phyloP scores from a whole-genome alignment of 768 basidiomycete species.

The Panus rudis region DNA sequence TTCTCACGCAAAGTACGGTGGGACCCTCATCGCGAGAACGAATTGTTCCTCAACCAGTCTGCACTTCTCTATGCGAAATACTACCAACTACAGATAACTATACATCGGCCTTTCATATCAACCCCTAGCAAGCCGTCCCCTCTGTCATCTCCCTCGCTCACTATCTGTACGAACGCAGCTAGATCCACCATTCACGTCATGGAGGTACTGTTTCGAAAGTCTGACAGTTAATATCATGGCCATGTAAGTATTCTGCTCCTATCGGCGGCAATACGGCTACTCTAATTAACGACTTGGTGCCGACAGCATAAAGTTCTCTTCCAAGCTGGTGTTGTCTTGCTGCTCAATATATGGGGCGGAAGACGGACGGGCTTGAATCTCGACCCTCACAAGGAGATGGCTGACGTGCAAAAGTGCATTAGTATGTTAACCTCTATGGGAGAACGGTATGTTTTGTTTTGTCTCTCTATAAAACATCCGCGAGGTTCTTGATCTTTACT shows the following conservation, averaged over 20 bases:
- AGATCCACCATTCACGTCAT: conserved; percentile 37
- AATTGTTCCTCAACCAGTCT: conserved; percentile 43
- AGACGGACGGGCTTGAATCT: conserved; percentile 37
- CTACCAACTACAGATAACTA: conserved; percentile 44
- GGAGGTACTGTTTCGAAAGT: conserved; percentile 4
- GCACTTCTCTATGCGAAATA: conserved; percentile 44
- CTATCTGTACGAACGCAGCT: conserved; percentile 49
- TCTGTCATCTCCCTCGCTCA: conserved; percentile 35
- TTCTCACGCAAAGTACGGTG: conserved; percentile 28
- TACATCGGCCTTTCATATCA: conserved; percentile 43
- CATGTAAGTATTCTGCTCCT: conserved; percentile 33
- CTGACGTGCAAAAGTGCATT: conserved; percentile 55
- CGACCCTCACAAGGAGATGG: conserved; percentile 46
- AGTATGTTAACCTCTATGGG: conserved; percentile 31
- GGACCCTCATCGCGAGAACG: conserved; percentile 30
- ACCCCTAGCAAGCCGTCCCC: conserved; percentile 21
- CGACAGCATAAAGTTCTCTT: conserved; percentile 18
- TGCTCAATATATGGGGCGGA: conserved; percentile 63
- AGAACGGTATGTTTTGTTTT: conserved; percentile 11
- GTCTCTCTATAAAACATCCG: too few relatives aligned
- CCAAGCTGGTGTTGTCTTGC: conserved; percentile 41
- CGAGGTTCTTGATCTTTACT: conserved; percentile 33
- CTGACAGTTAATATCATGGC: conserved; percentile 18
- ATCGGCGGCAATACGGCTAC: too few relatives aligned
- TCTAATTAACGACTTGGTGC: neutral